Base-by-base conservation (phyloP, 805 yeast species). In the Kazachstania bromeliacearum region DNA sequence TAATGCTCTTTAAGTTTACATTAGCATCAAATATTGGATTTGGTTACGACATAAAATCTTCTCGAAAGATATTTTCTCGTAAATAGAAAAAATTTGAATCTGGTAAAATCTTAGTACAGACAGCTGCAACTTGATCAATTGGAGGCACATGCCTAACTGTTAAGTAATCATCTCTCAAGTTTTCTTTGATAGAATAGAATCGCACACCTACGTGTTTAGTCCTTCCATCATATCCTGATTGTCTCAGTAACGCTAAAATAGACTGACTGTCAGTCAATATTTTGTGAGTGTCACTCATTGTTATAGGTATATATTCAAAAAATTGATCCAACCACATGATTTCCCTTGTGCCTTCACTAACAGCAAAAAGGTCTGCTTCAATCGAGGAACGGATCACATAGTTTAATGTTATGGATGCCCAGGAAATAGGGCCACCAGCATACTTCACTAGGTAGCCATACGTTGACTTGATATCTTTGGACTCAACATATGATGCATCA, bases 201-300 rank as follows among this genome's bases (percentile, higher is more conserved):
- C 33, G 30, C 8, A 33, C 8, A 1, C 14, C 28, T 9, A 40
- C 35, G 25, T 42, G 46, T 28, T 40, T 42, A 10, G 41, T 43
- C 6, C 22, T 33, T 4, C 20, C 16, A 20, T 40, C 41, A 14
- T n/a, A 20, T 4, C 33, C 32, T 2, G 41, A 41, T 15, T 38
- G 33, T 10, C 21, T 24, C 2, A 28, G 17, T 2, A 38, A 13
- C 15, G 33, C 15, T 1, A 38, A 22, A 3, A 38, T 31, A 6
- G 47, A 38, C 19, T 28, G 17, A 29, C 31, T 38, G 24, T 43
- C 44, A 3, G 36, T 16, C 15, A 14, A 26, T 4, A 43, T 12
- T 6, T 7, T 12, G 12, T 33, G 9, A 3, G 20, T 16, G 4
- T 7, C 3, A 3, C 34, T 3, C n/a, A 10, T 3, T 2, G 26